Evolutionary conservation across 176 grass and related monocot species (phyloP).

Genomic region (Cymbopogon citratus): DNA sequence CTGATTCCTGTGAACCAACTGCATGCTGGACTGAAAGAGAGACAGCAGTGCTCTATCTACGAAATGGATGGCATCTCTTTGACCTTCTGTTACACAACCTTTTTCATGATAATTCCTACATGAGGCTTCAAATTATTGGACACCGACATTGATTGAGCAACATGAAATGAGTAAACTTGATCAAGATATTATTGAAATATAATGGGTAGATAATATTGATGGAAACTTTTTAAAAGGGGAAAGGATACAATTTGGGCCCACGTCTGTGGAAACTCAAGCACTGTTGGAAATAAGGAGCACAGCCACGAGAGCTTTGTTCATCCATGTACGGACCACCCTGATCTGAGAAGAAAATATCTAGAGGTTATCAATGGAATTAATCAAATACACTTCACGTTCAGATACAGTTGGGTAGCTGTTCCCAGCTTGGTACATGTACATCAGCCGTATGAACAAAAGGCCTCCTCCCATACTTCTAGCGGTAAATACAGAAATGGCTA

Average conservation of each 20-base stretch:
- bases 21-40: neutral
- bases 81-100: neutral
- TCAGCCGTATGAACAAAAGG: neutral
- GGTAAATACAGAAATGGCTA: neutral
- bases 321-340: neutral
- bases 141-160: neutral
- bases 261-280: neutral
- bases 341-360: constrained; percentile 4
- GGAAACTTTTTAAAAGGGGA: neutral
- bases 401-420: neutral
- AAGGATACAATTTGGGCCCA: neutral
- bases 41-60: neutral
- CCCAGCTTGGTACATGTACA: neutral
- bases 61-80: neutral
- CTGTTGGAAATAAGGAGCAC: neutral
- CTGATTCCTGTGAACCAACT: neutral
- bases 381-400: neutral
- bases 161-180: neutral
- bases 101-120: neutral
- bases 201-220: neutral
- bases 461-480: constrained; percentile 10
- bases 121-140: neutral
- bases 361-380: neutral
- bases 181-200: neutral
- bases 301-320: neutral